These are phyloP conservation scores for Curvularia sp. DNA, from an alignment of 2,329 filamentous ascomycete species.

Conservation along the genomic window DNA sequence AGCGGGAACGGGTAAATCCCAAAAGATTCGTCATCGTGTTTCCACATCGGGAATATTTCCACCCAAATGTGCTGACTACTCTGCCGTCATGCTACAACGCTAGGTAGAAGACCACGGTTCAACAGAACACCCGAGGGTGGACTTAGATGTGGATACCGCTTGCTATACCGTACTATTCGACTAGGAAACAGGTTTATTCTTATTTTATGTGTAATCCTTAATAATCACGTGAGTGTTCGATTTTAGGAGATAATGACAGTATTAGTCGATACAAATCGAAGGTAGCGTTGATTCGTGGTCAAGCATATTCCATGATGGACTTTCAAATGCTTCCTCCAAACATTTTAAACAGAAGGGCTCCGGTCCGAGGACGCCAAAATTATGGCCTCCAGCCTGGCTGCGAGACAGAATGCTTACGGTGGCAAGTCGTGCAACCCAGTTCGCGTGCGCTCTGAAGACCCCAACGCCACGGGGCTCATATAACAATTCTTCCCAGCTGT, in stretches of 20 bases:
- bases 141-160: background rate
- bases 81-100: background rate
- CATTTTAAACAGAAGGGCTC: background rate
- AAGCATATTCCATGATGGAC: background rate
- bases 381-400: background rate
- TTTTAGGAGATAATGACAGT: too few relatives aligned
- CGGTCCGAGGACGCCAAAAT: background rate
- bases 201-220: background rate
- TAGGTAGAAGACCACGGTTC: background rate
- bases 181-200: background rate
- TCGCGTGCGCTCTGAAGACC: background rate
- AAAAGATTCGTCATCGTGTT: background rate
- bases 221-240: background rate
- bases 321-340: background rate
- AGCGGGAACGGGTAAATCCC: conserved; percentile 10
- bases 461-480: background rate
- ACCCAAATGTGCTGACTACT: background rate
- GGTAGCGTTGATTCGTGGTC: background rate
- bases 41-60: background rate
- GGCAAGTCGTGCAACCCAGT: background rate
- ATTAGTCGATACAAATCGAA: background rate
- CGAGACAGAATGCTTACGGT: background rate
- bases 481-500: background rate
- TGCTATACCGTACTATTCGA: background rate
- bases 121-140: background rate